Evolutionary conservation across 768 basidiomycete genomes (phyloP), one percentile per base, ranked within the genome.

Genomic region (Kwoniella botswanensis): DNA sequence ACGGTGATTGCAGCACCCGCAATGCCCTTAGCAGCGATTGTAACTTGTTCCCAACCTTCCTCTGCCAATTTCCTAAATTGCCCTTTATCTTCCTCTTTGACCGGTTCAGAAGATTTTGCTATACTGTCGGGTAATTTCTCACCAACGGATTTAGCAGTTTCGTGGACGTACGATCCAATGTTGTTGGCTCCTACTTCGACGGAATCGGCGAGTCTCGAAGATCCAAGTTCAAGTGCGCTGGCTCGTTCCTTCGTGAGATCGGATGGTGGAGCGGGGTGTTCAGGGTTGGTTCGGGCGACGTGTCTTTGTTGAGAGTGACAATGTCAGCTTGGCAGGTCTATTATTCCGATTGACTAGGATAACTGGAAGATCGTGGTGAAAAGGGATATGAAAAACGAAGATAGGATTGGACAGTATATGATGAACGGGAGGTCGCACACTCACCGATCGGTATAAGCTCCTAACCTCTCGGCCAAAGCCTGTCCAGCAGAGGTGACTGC

Each of bases 31-130:
- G 74, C 79, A 29, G 78, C 77, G 18, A 77, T 70, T 0, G 74
- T 78, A 12, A 73, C 74, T 57, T 79, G 75, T 58, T 72, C 68
- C 78, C 79, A 82, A 13, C 69, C 72, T 42, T 67, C 62, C 46
- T 80, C 78, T 21, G 73, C 72, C 50, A 74, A 21, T 60, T 76
- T 76, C 44, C 76, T 56, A 21, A 72, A 24, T 15, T 75, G 75
- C 11, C 61, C 26, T 70, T 81, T 81, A 24, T 78, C 67, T 24
- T 65, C 63, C 43, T 79, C 76, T 5, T 71, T 44, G 21, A 75
- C 70, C 2, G 77, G 76, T 42, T 75, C 67, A 5, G 66, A 67
- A 0, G 50, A 7, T 43, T 75, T 67, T 6, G 65, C 72, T 56
- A 79, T 65, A 29, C 61, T 56, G 22, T 76, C 73, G 11, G 80